Evolutionary conservation across 2,329 filamentous ascomycete species (phyloP).

Genomic region (Arthrobotrys conoides): DNA sequence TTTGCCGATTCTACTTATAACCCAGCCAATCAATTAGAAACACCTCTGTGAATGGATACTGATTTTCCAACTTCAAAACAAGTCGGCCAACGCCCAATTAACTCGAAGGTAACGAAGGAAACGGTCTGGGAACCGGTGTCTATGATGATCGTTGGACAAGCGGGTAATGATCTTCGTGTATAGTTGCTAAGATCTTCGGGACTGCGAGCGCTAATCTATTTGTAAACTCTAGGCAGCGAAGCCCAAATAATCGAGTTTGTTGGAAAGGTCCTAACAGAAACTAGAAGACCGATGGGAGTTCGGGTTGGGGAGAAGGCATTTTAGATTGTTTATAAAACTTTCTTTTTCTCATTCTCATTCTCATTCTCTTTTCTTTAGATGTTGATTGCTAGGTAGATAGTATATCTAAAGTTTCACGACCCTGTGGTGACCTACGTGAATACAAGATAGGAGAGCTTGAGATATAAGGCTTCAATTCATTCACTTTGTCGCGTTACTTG

Average conservation of each 20-base stretch:
- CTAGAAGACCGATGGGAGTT: slow-evolving; percentile 17
- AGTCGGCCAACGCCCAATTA: slow-evolving; percentile 38
- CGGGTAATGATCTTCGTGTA: slow-evolving; percentile 21
- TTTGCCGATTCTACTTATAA: background rate
- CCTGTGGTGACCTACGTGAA: background rate
- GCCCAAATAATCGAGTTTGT: slow-evolving; percentile 36
- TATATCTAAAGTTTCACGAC: background rate
- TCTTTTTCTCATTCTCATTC: background rate
- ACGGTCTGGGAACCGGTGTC: slow-evolving; percentile 45
- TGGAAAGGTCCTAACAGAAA: slow-evolving; percentile 15
- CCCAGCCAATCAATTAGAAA: too few relatives aligned
- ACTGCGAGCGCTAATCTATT: background rate
- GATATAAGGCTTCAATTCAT: slow-evolving; percentile 57
- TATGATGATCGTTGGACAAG: slow-evolving; percentile 48
- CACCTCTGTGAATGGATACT: too few relatives aligned
- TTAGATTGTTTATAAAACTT: background rate
- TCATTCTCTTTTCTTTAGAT: background rate
- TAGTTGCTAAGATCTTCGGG: background rate
- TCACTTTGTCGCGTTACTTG: slow-evolving; percentile 60
- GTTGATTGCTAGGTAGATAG: background rate
- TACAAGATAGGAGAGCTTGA: background rate
- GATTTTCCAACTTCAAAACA: background rate
- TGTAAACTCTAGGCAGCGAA: slow-evolving; percentile 28
- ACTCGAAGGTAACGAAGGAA: slow-evolving; percentile 35
- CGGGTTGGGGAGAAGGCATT: slow-evolving; percentile 41